Evolutionary conservation across 805 yeast species (phyloP), one percentile per base, ranked within the genome.

Genomic region (Starmera pachycereana): DNA sequence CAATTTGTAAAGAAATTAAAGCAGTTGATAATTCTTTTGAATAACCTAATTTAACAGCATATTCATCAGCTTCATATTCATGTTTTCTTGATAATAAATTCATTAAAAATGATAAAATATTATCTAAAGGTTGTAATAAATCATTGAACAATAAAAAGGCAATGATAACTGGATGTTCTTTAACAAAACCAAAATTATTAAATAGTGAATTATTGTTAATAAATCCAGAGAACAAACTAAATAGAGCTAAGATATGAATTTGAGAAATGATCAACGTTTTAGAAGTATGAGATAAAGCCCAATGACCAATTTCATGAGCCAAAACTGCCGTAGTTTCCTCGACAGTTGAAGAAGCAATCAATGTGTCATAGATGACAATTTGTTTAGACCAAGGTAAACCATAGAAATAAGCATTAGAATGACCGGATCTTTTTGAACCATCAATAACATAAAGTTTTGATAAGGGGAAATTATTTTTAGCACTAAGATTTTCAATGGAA

Each of bases 301-400:
- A 92, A 61, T 92, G 99, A 38, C 99, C 99, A 50, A 92, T 81
- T 66, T 92, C 99, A 57, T 92, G 99, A n/a, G 95, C 97, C 48
- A 90, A 70, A 1, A 92, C 96, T 39, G 97, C 97, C 39, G 88
- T 86, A 33, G 88, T 85, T 62, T 92, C 95, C 34, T 72, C 74
- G 27, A 76, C 72, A 28, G 88, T 64, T 29, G 88, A 79, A 43
- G 85, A 81, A 45, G 84, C 77, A 47, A 92, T 81, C 64, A 92
- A 73, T 9, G 97, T 92, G 53, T 92, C 99, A 57, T 71, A 92
- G 35, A 92, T 72, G 38, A 92, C 97, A 64, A 92, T 92, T 62
- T 89, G 90, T 64, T 92, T 92, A 42, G 87, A 80, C 90, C 97
- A 90, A 33, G 98, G 98, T 53, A 92, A 71, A 6, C 99, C 99